phyloP scores from a whole-genome alignment of 192 early-diverging fungal genomes.

The Umbelopsis sp. region DNA sequence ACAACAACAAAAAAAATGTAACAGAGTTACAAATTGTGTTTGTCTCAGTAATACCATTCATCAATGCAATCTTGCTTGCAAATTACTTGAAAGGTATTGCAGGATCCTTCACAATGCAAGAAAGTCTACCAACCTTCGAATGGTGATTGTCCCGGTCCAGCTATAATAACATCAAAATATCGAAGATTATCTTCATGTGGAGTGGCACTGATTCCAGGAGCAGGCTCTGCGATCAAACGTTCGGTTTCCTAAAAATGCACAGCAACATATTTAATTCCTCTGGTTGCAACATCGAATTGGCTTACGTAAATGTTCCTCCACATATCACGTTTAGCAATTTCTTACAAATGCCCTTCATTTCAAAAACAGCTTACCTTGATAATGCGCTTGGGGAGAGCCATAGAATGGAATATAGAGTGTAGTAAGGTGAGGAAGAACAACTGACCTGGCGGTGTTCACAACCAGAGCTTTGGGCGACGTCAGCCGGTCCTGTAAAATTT shows the following conservation, averaged over 20 bases:
- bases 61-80: neutral
- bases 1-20: neutral
- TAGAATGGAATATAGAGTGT: constrained; percentile 1
- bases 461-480: neutral
- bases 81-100: neutral
- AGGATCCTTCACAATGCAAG: neutral
- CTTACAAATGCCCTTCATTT: neutral
- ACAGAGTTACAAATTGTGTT: neutral
- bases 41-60: neutral
- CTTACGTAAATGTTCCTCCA: no score
- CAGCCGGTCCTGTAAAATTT: neutral
- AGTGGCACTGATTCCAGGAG: constrained; percentile 87
- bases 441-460: neutral
- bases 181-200: constrained; percentile 95
- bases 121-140: constrained; percentile 76
- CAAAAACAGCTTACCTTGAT: constrained; percentile 45
- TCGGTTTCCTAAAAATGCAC: constrained; percentile 82
- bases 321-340: no score
- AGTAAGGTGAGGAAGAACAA: neutral
- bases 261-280: no score
- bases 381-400: constrained; percentile 56
- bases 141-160: constrained; percentile 90
- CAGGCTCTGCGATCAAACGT: constrained; percentile 90
- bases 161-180: constrained; percentile 95
- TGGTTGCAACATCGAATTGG: no score